Evolutionary conservation across 2,329 filamentous ascomycete genomes (phyloP), one percentile per base, ranked within the genome.

Genomic region (Cadophora luteo-olivacea): DNA sequence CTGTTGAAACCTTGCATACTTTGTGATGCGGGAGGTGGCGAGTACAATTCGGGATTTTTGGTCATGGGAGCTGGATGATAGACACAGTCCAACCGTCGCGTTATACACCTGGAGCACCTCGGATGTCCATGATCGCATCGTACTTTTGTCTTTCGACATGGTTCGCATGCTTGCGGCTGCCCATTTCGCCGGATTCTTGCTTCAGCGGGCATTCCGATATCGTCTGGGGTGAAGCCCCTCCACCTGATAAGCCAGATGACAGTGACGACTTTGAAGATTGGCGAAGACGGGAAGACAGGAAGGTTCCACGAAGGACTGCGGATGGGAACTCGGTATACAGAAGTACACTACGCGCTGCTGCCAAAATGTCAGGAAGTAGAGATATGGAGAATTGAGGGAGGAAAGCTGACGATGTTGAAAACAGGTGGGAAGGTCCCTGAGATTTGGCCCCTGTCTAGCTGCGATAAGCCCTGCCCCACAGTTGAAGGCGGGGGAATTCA

Each of bases 11-110:
- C 45, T 25, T 29, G 29, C 9, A 14, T 19, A 38, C 29, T 24
- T 11, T 62, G 38, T 52, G 22, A 45, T 2, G 32, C 22, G 19
- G 48, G n/a, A 5, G 65, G 49, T 9, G 61, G 25, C 41, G 45
- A 48, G 5, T 58, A 22, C 5, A 24, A 36, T 12, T 61, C 41
- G 25, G 32, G 52, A 9, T 41, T 19, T 60, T 38, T 65, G 38
- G 62, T 66, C 66, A 66, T 68, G 3, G 68, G 68, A 19, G 65
- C 63, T 16, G 65, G 62, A 48, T 70, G 62, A 19, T 70, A 70
- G 25, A 68, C 29, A 22, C 68, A 69, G 14, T 57, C 61, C 5
- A 69, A 25, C 16, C 61, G 41, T 9, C 68, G 68, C 33, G 52
- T 16, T 36, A 62, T 12, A 51, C 68, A 69, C 9, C 68, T 52